phyloP scores from a whole-genome alignment of 495 filamentous ascomycete species.

The Sabuloglossum arenarium region DNA sequence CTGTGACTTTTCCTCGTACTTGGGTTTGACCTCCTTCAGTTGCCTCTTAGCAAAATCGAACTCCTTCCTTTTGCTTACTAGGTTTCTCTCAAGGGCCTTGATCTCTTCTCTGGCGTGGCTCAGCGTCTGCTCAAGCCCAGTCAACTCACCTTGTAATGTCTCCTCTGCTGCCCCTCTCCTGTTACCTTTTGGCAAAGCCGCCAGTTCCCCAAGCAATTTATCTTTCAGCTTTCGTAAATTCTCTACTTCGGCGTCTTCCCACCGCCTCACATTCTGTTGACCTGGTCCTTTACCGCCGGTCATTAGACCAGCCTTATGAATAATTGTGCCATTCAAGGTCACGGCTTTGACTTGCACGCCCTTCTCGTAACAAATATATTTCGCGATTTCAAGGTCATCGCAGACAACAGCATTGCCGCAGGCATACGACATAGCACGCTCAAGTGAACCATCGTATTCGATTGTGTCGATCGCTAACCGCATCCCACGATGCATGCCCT shows the following conservation, averaged over 20 bases:
- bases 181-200: conserved; percentile 51
- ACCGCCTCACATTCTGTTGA: conserved; percentile 55
- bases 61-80: conserved; percentile 70
- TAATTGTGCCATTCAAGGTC: conserved; percentile 75
- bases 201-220: conserved; percentile 50
- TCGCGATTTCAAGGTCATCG: conserved; percentile 66
- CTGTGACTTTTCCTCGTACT: conserved; percentile 47
- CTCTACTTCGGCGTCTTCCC: conserved; percentile 76
- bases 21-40: conserved; percentile 53
- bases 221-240: conserved; percentile 51
- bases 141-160: conserved; percentile 54
- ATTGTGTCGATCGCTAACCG: conserved; percentile 91
- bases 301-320: conserved; percentile 95
- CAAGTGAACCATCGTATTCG: conserved; percentile 69
- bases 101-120: conserved; percentile 52
- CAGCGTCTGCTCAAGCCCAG: conserved; percentile 62
- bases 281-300: conserved; percentile 70
- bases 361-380: conserved; percentile 70
- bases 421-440: conserved; percentile 83
- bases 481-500: conserved; percentile 67
- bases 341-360: conserved; percentile 84
- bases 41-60: conserved; percentile 48
- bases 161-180: conserved; percentile 60
- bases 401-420: conserved; percentile 94
- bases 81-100: conserved; percentile 62